Evolutionary conservation across 2,329 filamentous ascomycete genomes (phyloP), one percentile per base, ranked within the genome.

Genomic region (Diaporthe humulicola): DNA sequence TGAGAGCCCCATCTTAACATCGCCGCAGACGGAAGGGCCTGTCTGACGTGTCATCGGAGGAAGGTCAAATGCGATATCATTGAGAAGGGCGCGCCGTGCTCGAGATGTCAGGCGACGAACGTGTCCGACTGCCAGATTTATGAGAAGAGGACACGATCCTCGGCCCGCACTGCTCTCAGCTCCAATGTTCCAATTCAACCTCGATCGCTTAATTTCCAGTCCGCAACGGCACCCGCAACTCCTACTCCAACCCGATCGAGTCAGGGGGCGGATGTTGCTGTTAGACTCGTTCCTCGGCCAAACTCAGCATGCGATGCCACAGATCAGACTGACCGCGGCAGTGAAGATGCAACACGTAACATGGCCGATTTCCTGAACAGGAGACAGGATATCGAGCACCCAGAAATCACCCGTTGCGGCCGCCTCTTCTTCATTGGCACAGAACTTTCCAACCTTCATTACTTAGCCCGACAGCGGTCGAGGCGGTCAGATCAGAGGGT

Each of bases 1-100:
- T 14, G n/a, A 30, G 38, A 61, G n/a, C n/a, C 36, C 22, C 38
- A 61, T 42, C 19, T 40, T 61, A 42, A 61, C 36, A 40, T 61
- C 15, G 36, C 38, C 8, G 15, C 58, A 61, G 58, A 61, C n/a
- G 58, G 58, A 28, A 30, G 40, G 15, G 60, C 60, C 2, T 64
- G 60, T 22, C 25, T 64, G 4, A 64, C 60, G 2, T 64, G 60
- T n/a, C 60, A 64, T 22, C 40, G 40, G 5, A 30, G 40, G 40
- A 64, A 64, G 45, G 40, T 64, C 60, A 64, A n/a, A 48, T 64
- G 60, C 28, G 60, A 64, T n/a, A 48, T 48, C 15, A 40, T 45
- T 14, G 28, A 28, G 40, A 48, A 33, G 28, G 60, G 60, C 33
- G 25, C 60, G 38, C 60, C 60, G 1, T 64, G 60, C 40, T 64